These are phyloP conservation scores for Colletotrichum euphorbiae DNA, from an alignment of 2,329 filamentous ascomycete genomes.

Conservation along the genomic window DNA sequence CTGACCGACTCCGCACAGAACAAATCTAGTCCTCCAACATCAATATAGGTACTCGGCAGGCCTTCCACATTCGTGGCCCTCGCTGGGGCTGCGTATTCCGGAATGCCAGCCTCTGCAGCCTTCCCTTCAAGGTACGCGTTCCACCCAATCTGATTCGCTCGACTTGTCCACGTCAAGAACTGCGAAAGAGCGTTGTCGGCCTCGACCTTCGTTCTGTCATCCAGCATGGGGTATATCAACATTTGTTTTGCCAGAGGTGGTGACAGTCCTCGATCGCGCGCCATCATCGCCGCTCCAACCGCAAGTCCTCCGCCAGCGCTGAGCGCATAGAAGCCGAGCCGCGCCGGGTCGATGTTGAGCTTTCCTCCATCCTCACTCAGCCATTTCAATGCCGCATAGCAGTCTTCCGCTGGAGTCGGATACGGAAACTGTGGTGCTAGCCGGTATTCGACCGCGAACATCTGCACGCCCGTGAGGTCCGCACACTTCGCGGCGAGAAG, in stretches of 20 bases:
- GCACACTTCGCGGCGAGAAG: constrained; percentile 28
- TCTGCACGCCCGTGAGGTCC: constrained; percentile 46
- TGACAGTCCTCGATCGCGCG: constrained; percentile 43
- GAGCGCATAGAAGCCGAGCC: constrained; percentile 43
- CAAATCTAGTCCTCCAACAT: constrained; percentile 53
- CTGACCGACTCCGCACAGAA: constrained; percentile 51
- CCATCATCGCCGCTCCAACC: constrained; percentile 53
- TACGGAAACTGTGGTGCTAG: constrained; percentile 55
- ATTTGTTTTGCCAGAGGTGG: constrained; percentile 48
- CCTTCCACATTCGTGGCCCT: constrained; percentile 41
- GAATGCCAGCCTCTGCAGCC: constrained; percentile 30
- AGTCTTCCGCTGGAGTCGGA: constrained; percentile 52
- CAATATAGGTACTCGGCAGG: constrained; percentile 53
- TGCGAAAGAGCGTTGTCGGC: constrained; percentile 20
- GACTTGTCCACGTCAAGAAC: constrained; percentile 40
- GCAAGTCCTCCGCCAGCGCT: constrained; percentile 43
- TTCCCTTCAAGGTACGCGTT: constrained; percentile 40
- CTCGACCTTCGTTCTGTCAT: constrained; percentile 44
- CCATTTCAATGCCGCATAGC: constrained; percentile 47
- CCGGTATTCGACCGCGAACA: constrained; percentile 56
- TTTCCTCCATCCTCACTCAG: constrained; percentile 41
- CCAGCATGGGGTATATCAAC: constrained; percentile 50
- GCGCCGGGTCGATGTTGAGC: constrained; percentile 41
- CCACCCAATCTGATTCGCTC: constrained; percentile 44
- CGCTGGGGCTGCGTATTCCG: constrained; percentile 43